Evolutionary conservation across 768 basidiomycete genomes (phyloP).

Genomic region (Hygrophorus pudorinus): DNA sequence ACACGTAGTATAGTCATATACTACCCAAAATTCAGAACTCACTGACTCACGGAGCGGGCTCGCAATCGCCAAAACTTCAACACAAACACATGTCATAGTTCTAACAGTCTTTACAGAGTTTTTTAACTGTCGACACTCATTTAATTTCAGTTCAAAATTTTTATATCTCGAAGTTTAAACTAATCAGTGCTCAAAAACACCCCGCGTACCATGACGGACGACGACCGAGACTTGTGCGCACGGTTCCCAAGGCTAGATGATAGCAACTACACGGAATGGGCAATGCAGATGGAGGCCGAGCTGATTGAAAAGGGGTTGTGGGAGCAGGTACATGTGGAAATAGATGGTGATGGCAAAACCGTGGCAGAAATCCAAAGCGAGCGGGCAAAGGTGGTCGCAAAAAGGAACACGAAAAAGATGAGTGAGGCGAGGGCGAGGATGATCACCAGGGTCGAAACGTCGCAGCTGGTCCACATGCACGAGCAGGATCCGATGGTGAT

Average conservation of each 20-base stretch:
- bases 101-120: too few relatives aligned
- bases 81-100: too few relatives aligned
- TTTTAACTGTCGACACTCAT: too few relatives aligned
- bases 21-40: too few relatives aligned
- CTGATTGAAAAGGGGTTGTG: slow-evolving; percentile 11
- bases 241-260: slow-evolving; percentile 14
- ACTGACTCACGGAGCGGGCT: too few relatives aligned
- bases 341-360: background rate
- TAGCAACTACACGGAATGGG: slow-evolving; percentile 17
- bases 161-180: too few relatives aligned
- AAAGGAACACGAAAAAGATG: slow-evolving; percentile 12
- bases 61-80: too few relatives aligned
- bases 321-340: slow-evolving; percentile 5
- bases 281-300: slow-evolving; percentile 15
- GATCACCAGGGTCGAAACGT: slow-evolving; percentile 16
- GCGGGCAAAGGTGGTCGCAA: slow-evolving; percentile 5
- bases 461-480: slow-evolving; percentile 18
- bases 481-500: slow-evolving; percentile 15
- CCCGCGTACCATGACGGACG: too few relatives aligned
- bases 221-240: too few relatives aligned
- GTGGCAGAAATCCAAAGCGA: slow-evolving; percentile 1
- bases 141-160: too few relatives aligned
- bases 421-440: slow-evolving; percentile 17
- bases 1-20: too few relatives aligned
- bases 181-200: too few relatives aligned